phyloP scores from a whole-genome alignment of 805 yeast species.

The Peterozyma toletana region DNA sequence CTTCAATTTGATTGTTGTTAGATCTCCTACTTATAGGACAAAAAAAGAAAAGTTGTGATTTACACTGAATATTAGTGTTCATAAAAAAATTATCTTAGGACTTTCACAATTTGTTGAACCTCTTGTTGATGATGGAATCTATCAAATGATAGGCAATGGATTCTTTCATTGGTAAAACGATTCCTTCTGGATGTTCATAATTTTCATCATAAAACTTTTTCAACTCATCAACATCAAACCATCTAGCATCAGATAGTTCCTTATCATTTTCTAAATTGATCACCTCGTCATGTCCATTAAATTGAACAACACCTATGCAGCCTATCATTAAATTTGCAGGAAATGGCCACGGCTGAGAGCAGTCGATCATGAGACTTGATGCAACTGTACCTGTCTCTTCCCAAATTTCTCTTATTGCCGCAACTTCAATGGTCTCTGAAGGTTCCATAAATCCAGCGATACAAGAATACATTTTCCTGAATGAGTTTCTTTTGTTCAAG shows the following conservation, averaged over 20 bases:
- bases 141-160: constrained; percentile 39
- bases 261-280: constrained; percentile 77
- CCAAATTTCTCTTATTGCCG: constrained; percentile 85
- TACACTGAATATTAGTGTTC: too few relatives aligned
- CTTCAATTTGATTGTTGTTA: too few relatives aligned
- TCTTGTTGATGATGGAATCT: constrained; percentile 21
- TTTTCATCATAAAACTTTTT: constrained; percentile 21
- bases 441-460: constrained; percentile 97
- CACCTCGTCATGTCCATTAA: constrained; percentile 54
- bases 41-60: too few relatives aligned
- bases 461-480: constrained; percentile 62
- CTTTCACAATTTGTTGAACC: not conserved
- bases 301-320: constrained; percentile 73
- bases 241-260: constrained; percentile 78
- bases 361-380: constrained; percentile 46
- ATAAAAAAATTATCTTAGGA: too few relatives aligned
- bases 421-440: constrained; percentile 83
- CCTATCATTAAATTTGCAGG: constrained; percentile 94
- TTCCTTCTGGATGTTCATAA: constrained; percentile 26
- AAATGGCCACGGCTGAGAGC: constrained; percentile 97
- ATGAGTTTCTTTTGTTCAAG: constrained; percentile 54
- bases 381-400: constrained; percentile 88
- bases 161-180: constrained; percentile 33
- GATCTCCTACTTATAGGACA: too few relatives aligned
- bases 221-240: constrained; percentile 63